phyloP scores from a whole-genome alignment of 192 early-diverging fungal species.

The Dissophora ornata region DNA sequence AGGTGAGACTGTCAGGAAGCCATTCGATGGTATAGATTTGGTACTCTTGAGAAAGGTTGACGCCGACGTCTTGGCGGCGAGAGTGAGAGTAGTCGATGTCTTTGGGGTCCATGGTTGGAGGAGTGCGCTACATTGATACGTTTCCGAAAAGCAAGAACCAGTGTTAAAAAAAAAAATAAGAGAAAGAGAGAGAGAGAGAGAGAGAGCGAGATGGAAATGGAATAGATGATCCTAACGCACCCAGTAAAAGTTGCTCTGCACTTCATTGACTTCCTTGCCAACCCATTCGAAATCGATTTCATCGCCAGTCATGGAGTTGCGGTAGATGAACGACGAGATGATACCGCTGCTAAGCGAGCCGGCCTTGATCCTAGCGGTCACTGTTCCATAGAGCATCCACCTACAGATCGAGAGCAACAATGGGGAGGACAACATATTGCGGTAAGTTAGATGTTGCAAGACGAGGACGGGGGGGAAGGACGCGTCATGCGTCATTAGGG shows the following conservation, averaged over 20 bases:
- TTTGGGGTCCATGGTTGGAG: slow-evolving; percentile 48
- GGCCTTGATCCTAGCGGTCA: slow-evolving; percentile 51
- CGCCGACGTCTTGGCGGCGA: slow-evolving; percentile 31
- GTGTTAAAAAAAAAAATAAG: background rate
- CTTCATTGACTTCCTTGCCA: slow-evolving; percentile 61
- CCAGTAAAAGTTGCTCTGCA: slow-evolving; percentile 52
- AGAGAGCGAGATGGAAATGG: background rate
- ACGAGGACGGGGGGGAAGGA: too few relatives aligned
- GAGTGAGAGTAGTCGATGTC: slow-evolving; percentile 46
- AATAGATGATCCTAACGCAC: slow-evolving; percentile 2
- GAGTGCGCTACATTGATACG: slow-evolving; percentile 34
- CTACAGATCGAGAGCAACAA: background rate
- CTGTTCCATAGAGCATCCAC: slow-evolving; percentile 55
- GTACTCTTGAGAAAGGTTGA: slow-evolving; percentile 58
- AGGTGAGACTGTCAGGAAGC: slow-evolving; percentile 62
- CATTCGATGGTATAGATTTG: slow-evolving; percentile 72
- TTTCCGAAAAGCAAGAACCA: background rate
- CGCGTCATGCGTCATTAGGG: too few relatives aligned
- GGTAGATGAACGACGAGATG: slow-evolving; percentile 64
- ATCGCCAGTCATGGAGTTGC: slow-evolving; percentile 59
- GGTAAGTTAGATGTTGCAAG: too few relatives aligned
- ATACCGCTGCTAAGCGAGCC: slow-evolving; percentile 59
- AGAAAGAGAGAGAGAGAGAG: background rate
- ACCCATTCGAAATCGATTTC: slow-evolving; percentile 76
- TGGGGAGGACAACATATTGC: too few relatives aligned